Evolutionary conservation across 2,329 filamentous ascomycete species (phyloP), one percentile per base, ranked within the genome.

Genomic region (Colletotrichum simmondsii): DNA sequence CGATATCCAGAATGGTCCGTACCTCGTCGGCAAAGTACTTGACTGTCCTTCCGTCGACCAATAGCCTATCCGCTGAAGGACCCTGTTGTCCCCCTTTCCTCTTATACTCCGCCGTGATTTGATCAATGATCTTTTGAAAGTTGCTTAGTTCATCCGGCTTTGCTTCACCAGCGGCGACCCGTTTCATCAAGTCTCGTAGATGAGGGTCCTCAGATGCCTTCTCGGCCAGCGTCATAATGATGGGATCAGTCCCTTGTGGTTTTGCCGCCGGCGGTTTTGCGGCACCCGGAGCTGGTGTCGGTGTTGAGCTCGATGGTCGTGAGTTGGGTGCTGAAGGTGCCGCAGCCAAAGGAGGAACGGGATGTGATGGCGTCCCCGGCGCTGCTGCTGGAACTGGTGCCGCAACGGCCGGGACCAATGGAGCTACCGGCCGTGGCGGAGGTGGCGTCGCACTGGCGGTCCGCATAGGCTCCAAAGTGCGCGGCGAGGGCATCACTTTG

Each of bases 41-140:
- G 46, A 91, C 87, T 0, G 88, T 89, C 73, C 85, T 85, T 1
- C 87, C 83, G 75, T 89, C 89, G 1, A 91, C 88, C 24, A 89
- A 77, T 22, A 91, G 80, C 64, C 85, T 81, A 67, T 91, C 88
- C 1, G 89, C 87, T 5, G 88, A 87, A 7, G 89, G 88, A 0
- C 86, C 87, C 63, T 87, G 85, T 52, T 87, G 84, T 0, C 83
- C 84, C 8, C 87, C 87, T 52, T 84, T 89, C 53, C 83, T 86
- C 76, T 87, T 88, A 76, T 89, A 89, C 73, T 91, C 88, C 0
- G 82, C 82, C 2, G 92, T 95, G 69, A 97, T 88, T 79, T 95
- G 91, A 77, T 95, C 93, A 74, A 97, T 97, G 54, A 97, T 94
- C 61, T 87, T 88, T 79, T 97, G 94, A 76, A 97, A 97, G 74